phyloP scores from a whole-genome alignment of 106 monocot genomes.

The Dendrobium chrysotoxum region DNA sequence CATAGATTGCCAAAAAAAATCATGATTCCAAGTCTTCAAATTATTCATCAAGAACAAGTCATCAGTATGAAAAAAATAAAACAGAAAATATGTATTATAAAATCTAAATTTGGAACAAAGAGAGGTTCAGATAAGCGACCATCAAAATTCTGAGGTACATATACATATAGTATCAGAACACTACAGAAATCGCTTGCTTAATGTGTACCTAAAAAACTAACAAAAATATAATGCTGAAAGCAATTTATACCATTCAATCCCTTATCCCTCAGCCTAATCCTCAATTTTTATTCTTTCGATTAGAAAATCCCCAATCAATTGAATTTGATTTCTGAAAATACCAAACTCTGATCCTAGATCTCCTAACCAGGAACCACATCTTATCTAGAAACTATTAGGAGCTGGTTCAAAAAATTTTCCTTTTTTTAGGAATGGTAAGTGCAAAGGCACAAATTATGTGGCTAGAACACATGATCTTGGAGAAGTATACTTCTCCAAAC shows the following conservation, averaged over 20 bases:
- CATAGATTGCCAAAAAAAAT: conserved; percentile 89
- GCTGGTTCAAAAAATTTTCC: background rate
- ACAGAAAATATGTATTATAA: background rate
- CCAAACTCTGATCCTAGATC: background rate
- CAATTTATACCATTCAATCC: background rate
- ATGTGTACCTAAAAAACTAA: background rate
- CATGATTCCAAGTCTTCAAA: conserved; percentile 86
- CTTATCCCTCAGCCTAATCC: background rate
- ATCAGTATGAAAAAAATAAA: background rate
- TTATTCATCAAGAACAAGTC: background rate
- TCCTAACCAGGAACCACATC: background rate
- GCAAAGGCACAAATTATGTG: no score
- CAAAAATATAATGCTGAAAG: no score
- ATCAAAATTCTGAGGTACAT: no score
- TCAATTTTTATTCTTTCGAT: background rate
- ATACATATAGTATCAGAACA: no score
- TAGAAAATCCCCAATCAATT: background rate
- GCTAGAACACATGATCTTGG: no score
- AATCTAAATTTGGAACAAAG: background rate
- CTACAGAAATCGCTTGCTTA: background rate
- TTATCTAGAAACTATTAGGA: background rate
- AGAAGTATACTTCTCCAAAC: no score
- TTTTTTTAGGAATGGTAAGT: no score
- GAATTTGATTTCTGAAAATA: background rate
- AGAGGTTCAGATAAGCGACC: no score